phyloP scores from a whole-genome alignment of 2,329 filamentous ascomycete genomes.

The Xylariaceae sp. region DNA sequence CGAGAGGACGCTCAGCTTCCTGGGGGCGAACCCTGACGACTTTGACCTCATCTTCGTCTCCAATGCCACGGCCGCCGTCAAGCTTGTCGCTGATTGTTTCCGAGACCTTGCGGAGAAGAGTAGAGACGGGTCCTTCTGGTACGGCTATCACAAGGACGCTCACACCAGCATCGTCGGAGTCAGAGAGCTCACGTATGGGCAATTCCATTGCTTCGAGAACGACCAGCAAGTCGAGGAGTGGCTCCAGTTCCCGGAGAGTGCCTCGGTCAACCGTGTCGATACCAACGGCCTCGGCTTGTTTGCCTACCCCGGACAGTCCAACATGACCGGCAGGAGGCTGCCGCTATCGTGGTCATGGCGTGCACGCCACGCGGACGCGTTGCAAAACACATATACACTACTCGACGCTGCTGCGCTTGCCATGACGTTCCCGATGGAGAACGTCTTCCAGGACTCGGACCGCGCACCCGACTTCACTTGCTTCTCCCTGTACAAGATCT shows the following conservation, averaged over 20 bases:
- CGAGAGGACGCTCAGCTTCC: conserved; percentile 48
- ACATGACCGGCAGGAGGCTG: conserved; percentile 61
- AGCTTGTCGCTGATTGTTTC: conserved; percentile 58
- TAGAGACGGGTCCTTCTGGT: conserved; percentile 45
- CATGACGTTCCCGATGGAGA: conserved; percentile 54
- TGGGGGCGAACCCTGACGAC: conserved; percentile 52
- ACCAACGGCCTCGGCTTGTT: conserved; percentile 42
- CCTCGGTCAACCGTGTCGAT: conserved; percentile 21
- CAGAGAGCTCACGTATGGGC: conserved; percentile 54
- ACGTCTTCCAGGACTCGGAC: conserved; percentile 43
- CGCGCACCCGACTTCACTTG: conserved; percentile 56
- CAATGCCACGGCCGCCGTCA: conserved; percentile 88
- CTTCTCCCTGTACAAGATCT: conserved; percentile 61
- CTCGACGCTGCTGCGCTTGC: conserved; percentile 60
- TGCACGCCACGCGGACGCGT: conserved; percentile 29
- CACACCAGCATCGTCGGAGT: conserved; percentile 65
- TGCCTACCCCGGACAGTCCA: conserved; percentile 64
- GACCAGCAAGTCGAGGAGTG: conserved; percentile 48
- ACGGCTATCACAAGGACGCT: conserved; percentile 55
- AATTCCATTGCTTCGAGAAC: conserved; percentile 52
- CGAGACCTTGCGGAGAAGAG: conserved; percentile 46
- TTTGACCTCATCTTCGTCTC: conserved; percentile 74
- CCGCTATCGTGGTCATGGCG: conserved; percentile 50
- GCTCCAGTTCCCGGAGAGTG: conserved; percentile 30
- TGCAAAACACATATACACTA: conserved; percentile 45